Evolutionary conservation across 2,329 filamentous ascomycete genomes (phyloP), one percentile per base, ranked within the genome.

Genomic region (Cylindrodendrum hubeiense): DNA sequence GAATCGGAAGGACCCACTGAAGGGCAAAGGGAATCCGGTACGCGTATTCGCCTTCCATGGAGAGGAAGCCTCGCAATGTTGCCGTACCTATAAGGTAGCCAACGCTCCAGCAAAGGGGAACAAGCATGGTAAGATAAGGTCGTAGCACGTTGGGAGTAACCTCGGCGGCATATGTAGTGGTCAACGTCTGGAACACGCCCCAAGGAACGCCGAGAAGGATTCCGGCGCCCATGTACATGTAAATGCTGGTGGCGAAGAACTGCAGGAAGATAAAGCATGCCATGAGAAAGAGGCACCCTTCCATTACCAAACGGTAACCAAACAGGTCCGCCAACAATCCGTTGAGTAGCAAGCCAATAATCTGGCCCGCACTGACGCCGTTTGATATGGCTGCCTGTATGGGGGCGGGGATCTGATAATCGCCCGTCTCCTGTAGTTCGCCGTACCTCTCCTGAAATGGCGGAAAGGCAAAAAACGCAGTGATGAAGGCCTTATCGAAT

Each of bases 381-480:
- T 85, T 86, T 39, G 78, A 79, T 8, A 87, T 74, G 6, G 80
- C 84, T 0, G 83, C 79, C 73, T 87, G 85, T 82, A 86, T 86
- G 3, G 79, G 73, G 1, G 83, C 81, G 2, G 82, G 80, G 30
- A 88, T 75, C 67, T 85, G 75, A 63, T 85, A 85, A 3, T 74
- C 73, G 15, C 79, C 81, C 33, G 81, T 68, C 1, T 68, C 44
- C 19, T 73, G 67, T 1, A 70, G 65, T 3, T 73, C 66, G 21
- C 82, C 83, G 56, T 82, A 85, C 39, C 73, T 78, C 66, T 69
- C 72, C 51, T 75, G 73, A 66, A 77, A 83, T 63, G 68, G 76
- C 1, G 67, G 77, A 67, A 79, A 80, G 17, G 76, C 79, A 57
- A 79, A 83, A 65, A 84, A 79, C n/a, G 77, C 78, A 33, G 74